phyloP scores from a whole-genome alignment of 176 grass and related monocot genomes.

The Areca catechu region DNA sequence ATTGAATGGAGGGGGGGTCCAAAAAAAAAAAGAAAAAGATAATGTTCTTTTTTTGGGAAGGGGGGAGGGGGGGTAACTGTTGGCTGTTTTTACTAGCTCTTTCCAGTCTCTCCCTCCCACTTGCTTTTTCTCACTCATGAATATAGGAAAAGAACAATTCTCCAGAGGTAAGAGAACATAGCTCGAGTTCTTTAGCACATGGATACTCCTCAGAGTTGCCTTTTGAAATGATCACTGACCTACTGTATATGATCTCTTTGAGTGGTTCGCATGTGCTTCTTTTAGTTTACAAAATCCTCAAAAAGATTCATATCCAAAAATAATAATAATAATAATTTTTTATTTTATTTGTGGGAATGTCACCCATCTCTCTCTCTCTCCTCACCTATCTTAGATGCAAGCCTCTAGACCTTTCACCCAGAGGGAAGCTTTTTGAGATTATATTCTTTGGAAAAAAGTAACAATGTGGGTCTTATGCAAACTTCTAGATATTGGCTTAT shows the following conservation, averaged over 20 bases:
- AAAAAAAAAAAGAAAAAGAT: background rate
- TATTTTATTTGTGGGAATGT: too few relatives aligned
- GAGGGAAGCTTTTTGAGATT: background rate
- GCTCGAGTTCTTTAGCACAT: slow-evolving; percentile 4
- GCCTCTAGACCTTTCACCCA: background rate
- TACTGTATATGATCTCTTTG: background rate
- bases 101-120: too few relatives aligned
- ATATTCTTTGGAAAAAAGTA: background rate
- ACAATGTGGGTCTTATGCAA: background rate
- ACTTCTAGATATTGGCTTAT: too few relatives aligned
- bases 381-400: background rate
- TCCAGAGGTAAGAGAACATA: background rate
- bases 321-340: too few relatives aligned
- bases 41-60: too few relatives aligned
- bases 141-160: background rate
- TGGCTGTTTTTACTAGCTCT: too few relatives aligned
- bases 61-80: too few relatives aligned
- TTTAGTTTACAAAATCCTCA: too few relatives aligned
- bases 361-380: too few relatives aligned
- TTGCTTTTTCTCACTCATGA: background rate
- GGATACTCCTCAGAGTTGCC: background rate
- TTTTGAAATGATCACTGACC: background rate
- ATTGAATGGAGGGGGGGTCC: slow-evolving; percentile 10
- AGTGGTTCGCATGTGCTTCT: slow-evolving; percentile 1
- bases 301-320: too few relatives aligned